phyloP scores from a whole-genome alignment of 371 early-diverging fungal genomes.

The Circinella minor region DNA sequence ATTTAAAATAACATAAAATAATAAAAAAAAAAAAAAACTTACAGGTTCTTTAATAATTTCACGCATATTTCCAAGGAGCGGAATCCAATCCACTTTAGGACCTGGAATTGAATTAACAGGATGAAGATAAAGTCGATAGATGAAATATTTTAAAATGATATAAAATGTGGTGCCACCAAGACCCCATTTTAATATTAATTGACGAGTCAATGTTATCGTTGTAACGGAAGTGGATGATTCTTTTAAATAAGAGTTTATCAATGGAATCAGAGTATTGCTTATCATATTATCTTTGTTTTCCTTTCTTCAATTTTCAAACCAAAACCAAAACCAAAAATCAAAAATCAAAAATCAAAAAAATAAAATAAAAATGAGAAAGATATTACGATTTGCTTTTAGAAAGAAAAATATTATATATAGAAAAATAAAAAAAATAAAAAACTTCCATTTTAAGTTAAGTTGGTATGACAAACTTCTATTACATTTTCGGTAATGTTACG shows the following conservation, averaged over 20 bases:
- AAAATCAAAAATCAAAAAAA: too few relatives aligned
- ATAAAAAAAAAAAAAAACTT: neutral
- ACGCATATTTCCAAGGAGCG: constrained; percentile 55
- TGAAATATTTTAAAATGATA: constrained; percentile 21
- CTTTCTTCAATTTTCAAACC: too few relatives aligned
- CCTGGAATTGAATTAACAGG: constrained; percentile 62
- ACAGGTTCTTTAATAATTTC: constrained; percentile 54
- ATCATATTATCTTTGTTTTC: too few relatives aligned
- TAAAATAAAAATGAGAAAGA: too few relatives aligned
- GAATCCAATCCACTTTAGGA: constrained; percentile 53
- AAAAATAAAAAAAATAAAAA: too few relatives aligned
- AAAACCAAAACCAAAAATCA: too few relatives aligned
- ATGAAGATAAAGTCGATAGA: constrained; percentile 53
- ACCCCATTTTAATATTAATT: neutral
- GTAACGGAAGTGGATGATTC: neutral
- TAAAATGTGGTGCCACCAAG: constrained; percentile 9
- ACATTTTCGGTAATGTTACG: too few relatives aligned
- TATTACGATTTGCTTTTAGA: too few relatives aligned
- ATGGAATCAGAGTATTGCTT: neutral
- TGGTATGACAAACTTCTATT: too few relatives aligned
- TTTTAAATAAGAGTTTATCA: neutral
- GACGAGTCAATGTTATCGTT: neutral
- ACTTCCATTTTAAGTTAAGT: too few relatives aligned
- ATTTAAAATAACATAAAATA: too few relatives aligned
- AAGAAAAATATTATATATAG: too few relatives aligned